Evolutionary conservation across 2,329 filamentous ascomycete species (phyloP), one percentile per base, ranked within the genome.

Genomic region (Pyrenochaeta sp.): DNA sequence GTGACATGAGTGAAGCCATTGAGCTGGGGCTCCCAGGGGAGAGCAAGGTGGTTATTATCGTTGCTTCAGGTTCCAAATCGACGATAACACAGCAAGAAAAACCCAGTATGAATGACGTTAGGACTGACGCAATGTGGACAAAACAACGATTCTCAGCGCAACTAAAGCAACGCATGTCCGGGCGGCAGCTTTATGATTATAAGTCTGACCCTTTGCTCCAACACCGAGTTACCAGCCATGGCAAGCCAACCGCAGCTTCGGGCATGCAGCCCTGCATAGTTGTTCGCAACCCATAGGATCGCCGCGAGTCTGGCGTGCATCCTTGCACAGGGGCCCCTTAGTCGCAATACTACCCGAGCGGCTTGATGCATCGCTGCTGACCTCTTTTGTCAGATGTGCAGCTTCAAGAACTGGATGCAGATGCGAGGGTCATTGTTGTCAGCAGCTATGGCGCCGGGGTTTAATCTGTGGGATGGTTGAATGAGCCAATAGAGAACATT

Each of bases 1-100:
- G 65, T 21, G 69, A 72, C 31, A 58, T 62, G 29, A 49, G 50
- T 47, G 32, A 54, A 44, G 55, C 51, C 62, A 67, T 69, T 43
- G 45, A 27, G 46, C 29, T 30, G 7, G 30, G 32, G 23, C 23
- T 4, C 23, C 33, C 4, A 17, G 23, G 33, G 14, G 17, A 20
- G n/a, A 21, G 9, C 7, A n/a, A 12, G 32, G 6, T 14, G 14
- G 17, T 12, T n/a, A 11, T 30, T 10, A 18, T 20, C 23, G 31
- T 23, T 40, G n/a, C n/a, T n/a, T n/a, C n/a, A n/a, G n/a, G n/a
- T n/a, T n/a, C n/a, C n/a, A n/a, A n/a, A n/a, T n/a, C n/a, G n/a
- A n/a, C n/a, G n/a, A n/a, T n/a, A n/a, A n/a, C n/a, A n/a, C n/a
- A n/a, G n/a, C n/a, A n/a, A n/a, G n/a, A n/a, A 23, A 10, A 23